phyloP scores from a whole-genome alignment of 73 alveolate genomes.

The Tetrahymena malaccensis region DNA sequence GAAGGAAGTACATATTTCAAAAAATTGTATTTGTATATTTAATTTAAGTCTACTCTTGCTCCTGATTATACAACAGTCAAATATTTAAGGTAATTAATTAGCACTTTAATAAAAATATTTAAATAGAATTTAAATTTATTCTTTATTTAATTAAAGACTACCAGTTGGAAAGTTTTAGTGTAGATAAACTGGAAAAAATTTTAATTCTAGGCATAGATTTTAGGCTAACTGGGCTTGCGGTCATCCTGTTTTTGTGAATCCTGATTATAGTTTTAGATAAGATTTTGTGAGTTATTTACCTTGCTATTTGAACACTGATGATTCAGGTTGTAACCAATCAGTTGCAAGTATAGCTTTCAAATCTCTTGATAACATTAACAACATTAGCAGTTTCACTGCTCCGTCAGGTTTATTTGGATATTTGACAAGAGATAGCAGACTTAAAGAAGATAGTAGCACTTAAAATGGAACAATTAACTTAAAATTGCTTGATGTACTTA shows the following conservation, averaged over 20 bases:
- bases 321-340: not conserved
- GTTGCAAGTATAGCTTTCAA: not conserved
- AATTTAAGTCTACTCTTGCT: not conserved
- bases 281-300: not conserved
- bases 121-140: not conserved
- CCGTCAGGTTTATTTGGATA: not conserved
- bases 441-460: not conserved
- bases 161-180: not conserved
- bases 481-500: not conserved
- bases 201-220: not conserved
- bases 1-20: not conserved
- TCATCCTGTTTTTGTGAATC: not conserved
- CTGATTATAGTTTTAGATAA: not conserved
- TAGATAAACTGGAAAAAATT: not conserved
- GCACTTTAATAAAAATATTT: too few relatives aligned
- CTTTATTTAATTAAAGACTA: not conserved
- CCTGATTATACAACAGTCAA: not conserved
- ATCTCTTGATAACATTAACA: not conserved
- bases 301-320: not conserved
- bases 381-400: not conserved
- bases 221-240: not conserved
- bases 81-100: not conserved
- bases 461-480: not conserved
- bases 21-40: not conserved
- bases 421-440: not conserved